Evolutionary conservation across 768 basidiomycete species (phyloP).

Genomic region (Clitopilus hobsonii): DNA sequence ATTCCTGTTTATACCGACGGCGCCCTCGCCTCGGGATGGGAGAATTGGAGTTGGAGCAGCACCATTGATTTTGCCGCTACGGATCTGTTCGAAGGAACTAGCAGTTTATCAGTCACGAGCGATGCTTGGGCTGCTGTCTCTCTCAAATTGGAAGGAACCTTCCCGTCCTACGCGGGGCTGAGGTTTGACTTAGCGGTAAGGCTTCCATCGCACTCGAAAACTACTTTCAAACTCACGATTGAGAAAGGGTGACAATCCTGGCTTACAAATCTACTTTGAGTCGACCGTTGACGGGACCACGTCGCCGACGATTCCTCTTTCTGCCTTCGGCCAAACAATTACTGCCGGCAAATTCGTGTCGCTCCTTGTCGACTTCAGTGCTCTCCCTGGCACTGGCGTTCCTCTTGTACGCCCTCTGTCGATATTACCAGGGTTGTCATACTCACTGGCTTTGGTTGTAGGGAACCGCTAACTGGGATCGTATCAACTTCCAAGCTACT

Average conservation of each 20-base stretch:
- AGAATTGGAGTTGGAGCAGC: constrained; percentile 50
- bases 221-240: constrained; percentile 1
- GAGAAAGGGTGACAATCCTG: constrained; percentile 38
- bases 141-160: constrained; percentile 36
- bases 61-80: constrained; percentile 39
- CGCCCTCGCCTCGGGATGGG: constrained; percentile 38
- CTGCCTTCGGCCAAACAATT: constrained; percentile 34
- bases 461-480: constrained; percentile 42
- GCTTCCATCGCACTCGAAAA: neutral
- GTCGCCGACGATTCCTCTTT: constrained; percentile 36
- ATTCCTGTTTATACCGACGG: constrained; percentile 36
- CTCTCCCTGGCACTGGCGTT: constrained; percentile 36
- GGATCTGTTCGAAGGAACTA: constrained; percentile 34
- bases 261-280: constrained; percentile 34
- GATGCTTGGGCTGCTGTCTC: constrained; percentile 40
- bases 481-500: constrained; percentile 43
- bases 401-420: constrained; percentile 24
- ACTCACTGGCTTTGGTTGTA: constrained; percentile 8
- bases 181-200: constrained; percentile 47
- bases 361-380: constrained; percentile 41
- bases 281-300: constrained; percentile 31
- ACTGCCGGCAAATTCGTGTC: constrained; percentile 35
- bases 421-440: neutral
- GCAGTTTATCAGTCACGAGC: constrained; percentile 40
- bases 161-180: constrained; percentile 41